Conservation (phyloP, 2,329 filamentous ascomycete species). For the Coleophoma eucalyptorum region DNA sequence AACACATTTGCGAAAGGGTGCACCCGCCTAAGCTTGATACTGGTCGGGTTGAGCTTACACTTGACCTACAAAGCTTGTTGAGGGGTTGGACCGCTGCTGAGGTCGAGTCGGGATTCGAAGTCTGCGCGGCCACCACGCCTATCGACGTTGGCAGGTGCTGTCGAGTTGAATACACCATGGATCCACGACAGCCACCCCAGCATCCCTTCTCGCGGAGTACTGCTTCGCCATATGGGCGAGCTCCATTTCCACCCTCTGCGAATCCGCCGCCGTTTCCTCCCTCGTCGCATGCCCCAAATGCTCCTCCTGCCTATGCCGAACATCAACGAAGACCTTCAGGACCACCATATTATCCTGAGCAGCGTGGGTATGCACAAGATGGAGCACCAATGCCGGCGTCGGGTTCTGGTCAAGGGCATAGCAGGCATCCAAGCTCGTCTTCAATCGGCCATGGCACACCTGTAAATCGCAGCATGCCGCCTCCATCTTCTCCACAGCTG, state of each 20-base stretch:
- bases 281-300: slow-evolving; percentile 23
- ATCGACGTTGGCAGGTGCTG: neutral
- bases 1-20: too few species aligned
- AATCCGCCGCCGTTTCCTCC: slow-evolving; percentile 22
- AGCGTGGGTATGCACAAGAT: slow-evolving; percentile 24
- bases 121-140: neutral
- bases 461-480: slow-evolving; percentile 36
- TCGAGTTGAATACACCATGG: slow-evolving; percentile 22
- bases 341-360: slow-evolving; percentile 23
- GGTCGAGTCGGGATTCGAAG: too few species aligned
- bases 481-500: slow-evolving; percentile 42
- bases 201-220: slow-evolving; percentile 26
- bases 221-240: slow-evolving; percentile 26
- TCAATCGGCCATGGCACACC: slow-evolving; percentile 26
- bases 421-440: slow-evolving; percentile 27
- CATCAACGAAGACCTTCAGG: slow-evolving; percentile 29
- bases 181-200: slow-evolving; percentile 26
- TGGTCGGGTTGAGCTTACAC: too few species aligned
- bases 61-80: too few species aligned
- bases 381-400: slow-evolving; percentile 19
- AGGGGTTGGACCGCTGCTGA: too few species aligned
- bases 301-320: slow-evolving; percentile 22
- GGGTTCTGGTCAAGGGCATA: slow-evolving; percentile 21
- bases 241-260: slow-evolving; percentile 22
- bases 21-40: too few species aligned